Evolutionary conservation across 305 asterid genomes (phyloP).

Genomic region (Plantago coronopus): DNA sequence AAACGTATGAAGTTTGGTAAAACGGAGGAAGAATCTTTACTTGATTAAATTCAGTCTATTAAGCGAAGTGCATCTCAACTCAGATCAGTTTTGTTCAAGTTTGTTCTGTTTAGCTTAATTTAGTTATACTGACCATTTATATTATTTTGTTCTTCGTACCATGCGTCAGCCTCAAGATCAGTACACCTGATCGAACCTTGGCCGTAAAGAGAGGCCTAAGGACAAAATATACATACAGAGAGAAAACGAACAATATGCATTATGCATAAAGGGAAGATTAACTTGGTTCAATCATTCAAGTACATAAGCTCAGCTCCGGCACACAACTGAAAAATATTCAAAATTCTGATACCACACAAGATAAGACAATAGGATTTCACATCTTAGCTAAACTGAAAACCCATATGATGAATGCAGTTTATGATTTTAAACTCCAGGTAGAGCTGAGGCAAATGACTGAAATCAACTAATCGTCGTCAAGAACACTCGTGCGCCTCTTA

Average conservation of each 20-base stretch:
- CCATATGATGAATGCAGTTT: background rate
- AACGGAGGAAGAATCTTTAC: no score
- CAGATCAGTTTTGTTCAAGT: no score
- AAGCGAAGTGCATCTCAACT: no score
- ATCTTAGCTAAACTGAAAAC: background rate
- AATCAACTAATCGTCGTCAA: slow-evolving; percentile 66
- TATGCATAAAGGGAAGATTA: background rate
- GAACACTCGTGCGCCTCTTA: slow-evolving; percentile 69
- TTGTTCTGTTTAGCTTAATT: no score
- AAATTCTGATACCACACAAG: background rate
- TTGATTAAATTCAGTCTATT: no score
- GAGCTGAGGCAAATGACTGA: slow-evolving; percentile 15
- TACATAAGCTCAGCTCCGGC: background rate
- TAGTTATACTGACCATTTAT: no score
- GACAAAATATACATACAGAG: background rate
- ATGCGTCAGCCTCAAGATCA: no score
- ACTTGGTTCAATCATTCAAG: slow-evolving; percentile 2
- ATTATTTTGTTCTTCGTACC: no score
- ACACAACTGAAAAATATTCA: background rate
- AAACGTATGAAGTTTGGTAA: no score
- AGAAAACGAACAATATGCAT: background rate
- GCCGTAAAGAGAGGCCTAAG: background rate
- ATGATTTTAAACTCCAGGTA: slow-evolving; percentile 5
- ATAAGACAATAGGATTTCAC: background rate
- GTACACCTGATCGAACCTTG: no score